phyloP scores from a whole-genome alignment of 257 asterid species.

The Anisodus tanguticus region DNA sequence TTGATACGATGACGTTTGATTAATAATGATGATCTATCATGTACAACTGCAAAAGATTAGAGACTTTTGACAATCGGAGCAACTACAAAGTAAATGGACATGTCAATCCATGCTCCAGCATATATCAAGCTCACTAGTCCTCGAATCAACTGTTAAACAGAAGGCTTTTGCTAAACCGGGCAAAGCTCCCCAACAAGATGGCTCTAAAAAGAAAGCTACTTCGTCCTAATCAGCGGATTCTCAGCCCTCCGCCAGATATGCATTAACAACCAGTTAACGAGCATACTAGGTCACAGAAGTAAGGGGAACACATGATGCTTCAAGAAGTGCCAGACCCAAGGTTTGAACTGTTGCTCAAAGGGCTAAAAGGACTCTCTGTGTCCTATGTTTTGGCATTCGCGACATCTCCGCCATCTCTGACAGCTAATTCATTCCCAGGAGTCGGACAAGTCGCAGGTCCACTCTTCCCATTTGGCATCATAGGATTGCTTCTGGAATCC shows the following conservation, averaged over 20 bases:
- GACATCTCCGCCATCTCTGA: background rate
- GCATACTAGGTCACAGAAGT: slow-evolving; percentile 2
- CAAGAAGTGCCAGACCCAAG: slow-evolving; percentile 29
- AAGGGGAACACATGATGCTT: background rate
- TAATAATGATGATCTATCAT: background rate
- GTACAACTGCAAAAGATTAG: too few relatives aligned
- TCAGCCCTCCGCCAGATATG: background rate
- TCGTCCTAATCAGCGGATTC: background rate
- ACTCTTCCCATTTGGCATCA: slow-evolving; percentile 8
- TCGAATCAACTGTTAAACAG: background rate
- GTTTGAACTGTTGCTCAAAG: slow-evolving; percentile 37
- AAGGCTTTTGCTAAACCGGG: background rate
- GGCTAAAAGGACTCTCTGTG: slow-evolving; percentile 36
- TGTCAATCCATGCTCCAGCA: too few relatives aligned
- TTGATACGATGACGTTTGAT: background rate
- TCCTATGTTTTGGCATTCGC: background rate
- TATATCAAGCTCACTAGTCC: background rate
- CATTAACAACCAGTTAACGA: background rate
- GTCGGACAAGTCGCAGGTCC: slow-evolving; percentile 3
- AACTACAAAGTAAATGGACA: too few relatives aligned
- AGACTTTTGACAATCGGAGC: too few relatives aligned
- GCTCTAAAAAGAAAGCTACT: background rate
- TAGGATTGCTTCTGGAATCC: slow-evolving; percentile 3
- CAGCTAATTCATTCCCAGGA: slow-evolving; percentile 12
- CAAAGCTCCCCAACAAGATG: slow-evolving; percentile 6